A percentile compares a stretch with the other conserved stretches of the same genome.
phyloP scores from a whole-genome alignment of 352 stramenopile genomes.

The Phytophthora constricta region DNA sequence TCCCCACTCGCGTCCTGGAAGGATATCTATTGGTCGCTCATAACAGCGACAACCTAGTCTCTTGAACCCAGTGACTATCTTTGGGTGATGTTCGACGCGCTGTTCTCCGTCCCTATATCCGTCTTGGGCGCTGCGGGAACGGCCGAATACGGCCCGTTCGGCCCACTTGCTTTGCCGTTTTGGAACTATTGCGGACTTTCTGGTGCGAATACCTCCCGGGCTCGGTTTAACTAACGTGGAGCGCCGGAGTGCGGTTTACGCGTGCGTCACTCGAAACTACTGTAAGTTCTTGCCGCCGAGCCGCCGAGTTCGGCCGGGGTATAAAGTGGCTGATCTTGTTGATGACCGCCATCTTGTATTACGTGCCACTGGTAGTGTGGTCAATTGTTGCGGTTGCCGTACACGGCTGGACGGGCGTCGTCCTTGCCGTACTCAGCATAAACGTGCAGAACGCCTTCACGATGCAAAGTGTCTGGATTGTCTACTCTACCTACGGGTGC shows the following conservation, averaged over 20 bases:
- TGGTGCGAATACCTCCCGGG: neutral
- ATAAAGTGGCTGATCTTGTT: neutral
- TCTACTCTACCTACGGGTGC: neutral
- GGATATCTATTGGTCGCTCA: neutral
- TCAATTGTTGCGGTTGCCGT: neutral
- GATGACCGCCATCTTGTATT: neutral
- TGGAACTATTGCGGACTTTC: neutral
- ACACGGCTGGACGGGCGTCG: neutral
- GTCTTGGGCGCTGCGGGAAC: neutral
- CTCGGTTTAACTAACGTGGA: neutral
- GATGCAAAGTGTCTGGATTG: neutral
- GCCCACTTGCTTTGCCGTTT: neutral
- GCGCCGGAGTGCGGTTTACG: neutral
- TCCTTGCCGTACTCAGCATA: neutral
- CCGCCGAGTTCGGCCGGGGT: neutral
- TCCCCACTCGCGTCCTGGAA: neutral
- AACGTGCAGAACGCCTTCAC: neutral
- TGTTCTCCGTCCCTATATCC: neutral
- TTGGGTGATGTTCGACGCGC: neutral
- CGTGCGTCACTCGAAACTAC: neutral
- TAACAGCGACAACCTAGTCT: neutral
- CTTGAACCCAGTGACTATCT: neutral
- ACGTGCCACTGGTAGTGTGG: neutral
- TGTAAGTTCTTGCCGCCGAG: neutral
- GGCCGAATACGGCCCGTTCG: neutral